Evolutionary conservation across 148 eudicot genomes (phyloP), one percentile per base, ranked within the genome.

Genomic region (Vaccinium myrtillus): DNA sequence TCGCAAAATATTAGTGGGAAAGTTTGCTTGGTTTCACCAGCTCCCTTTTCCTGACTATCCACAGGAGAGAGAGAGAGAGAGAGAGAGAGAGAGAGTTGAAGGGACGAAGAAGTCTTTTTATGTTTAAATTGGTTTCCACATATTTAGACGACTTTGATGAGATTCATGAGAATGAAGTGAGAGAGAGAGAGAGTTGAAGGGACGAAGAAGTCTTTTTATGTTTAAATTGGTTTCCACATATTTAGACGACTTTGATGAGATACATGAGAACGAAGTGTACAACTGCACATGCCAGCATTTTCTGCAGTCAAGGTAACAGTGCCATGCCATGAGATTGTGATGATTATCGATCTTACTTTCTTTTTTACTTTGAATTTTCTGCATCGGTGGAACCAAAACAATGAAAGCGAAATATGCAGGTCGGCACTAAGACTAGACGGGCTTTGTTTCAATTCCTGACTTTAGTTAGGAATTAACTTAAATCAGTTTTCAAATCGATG

Each of bases 1-100:
- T 80, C 51, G 81, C 78, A 51, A 81, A 80, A 54, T 76, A 51
- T 76, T 65, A 78, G 86, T 80, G 86, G 77, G 65, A 87, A 84
- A 27, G 39, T 69, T 69, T 13, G 81, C 81, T 84, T 32, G 86
- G 86, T 74, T 54, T 83, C 82, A 78, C 82, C 65, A 27, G 80
- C 83, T 80, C 75, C 83, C 43, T 79, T 86, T 83, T 63, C 83
- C 83, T 69, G 9, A n/a, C n/a, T 1, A 1, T 36, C 5, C 1
- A 10, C 1, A 30, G 3, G 71, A 23, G 43, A 30, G 75, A 70
- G 75, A 48, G 55, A 48, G 58, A 77, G 36, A 71, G 46, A 12
- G 46, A 75, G 54, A 19, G 30, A 49, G 39, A 36, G 39, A 36
- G 39, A 36, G 7, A 76, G 4, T 16, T 43, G 23, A 43, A 16